Evolutionary conservation across 352 stramenopile genomes (phyloP), one percentile per base, ranked within the genome.

Genomic region (Pythium myriotylum): DNA sequence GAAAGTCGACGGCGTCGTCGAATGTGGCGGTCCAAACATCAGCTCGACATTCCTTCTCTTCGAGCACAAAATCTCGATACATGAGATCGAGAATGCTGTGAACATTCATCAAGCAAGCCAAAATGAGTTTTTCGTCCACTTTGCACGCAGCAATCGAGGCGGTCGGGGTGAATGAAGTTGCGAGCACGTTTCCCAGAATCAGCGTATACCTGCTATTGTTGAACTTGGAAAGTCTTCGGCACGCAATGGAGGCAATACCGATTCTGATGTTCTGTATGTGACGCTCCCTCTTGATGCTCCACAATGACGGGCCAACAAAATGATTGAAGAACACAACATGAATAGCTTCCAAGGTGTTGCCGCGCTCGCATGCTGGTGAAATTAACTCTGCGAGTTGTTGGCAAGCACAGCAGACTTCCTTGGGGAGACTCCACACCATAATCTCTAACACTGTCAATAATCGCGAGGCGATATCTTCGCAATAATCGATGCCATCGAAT

Each of bases 301-400:
- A 39, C 29, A 92, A 26, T 12, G 66, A 70, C 29, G 79, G 77
- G 6, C 67, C 77, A 13, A 93, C 45, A 54, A 89, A 89, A 46
- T 93, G 80, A 40, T 85, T 81, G 60, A 89, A 91, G 20, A 93
- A 88, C n/a, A 91, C 69, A 2, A 90, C 54, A 61, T 91, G 84
- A n/a, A 84, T 57, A 20, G 40, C 52, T 22, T 35, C 37, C 4
- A n/a, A 27, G 35, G 3, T 17, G 16, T 10, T 43, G 13, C 4
- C 35, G 23, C 23, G 17, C n/a, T 50, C 46, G 16, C 20, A 17
- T 19, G 14, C n/a, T 35, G 29, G 10, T 16, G 51, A 49, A 19
- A 27, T 27, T 1, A 32, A 39, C 12, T 57, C 50, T 16, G 37
- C 50, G 26, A 35, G 47, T 8, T 33, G 37, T 20, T 24, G 37